A percentile compares a stretch with the other conserved stretches of the same genome.
These are phyloP conservation scores for Prosopis cineraria DNA, from an alignment of 306 rosid genomes.

Conservation along the genomic window DNA sequence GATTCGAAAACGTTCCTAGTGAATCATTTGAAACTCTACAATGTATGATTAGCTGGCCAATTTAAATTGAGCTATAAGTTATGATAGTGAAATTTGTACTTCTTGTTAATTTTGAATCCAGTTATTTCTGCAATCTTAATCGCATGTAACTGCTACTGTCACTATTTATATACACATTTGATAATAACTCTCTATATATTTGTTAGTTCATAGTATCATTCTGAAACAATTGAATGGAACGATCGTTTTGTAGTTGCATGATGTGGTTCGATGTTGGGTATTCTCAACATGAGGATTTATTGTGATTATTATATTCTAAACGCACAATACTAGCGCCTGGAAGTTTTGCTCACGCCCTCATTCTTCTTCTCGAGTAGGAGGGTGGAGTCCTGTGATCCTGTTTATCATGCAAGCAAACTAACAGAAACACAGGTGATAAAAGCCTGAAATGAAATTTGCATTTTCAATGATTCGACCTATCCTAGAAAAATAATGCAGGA, in stretches of 20 bases:
- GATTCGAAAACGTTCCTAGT: background rate
- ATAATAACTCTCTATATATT: too few species aligned
- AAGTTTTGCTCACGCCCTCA: background rate
- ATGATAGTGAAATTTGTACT: conserved; percentile 16
- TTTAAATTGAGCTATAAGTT: background rate
- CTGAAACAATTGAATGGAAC: background rate
- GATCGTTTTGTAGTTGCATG: background rate
- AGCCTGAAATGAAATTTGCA: background rate
- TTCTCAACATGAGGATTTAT: background rate
- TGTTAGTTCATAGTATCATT: background rate
- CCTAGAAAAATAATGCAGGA: background rate
- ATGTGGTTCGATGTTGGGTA: background rate
- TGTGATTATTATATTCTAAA: background rate
- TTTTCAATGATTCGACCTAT: background rate
- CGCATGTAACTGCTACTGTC: background rate
- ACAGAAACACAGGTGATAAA: background rate
- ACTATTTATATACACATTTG: too few species aligned
- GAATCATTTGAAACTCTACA: background rate
- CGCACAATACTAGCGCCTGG: background rate
- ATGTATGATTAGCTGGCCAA: background rate
- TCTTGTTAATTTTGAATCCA: background rate
- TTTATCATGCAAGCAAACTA: background rate
- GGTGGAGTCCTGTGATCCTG: background rate
- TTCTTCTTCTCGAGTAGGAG: background rate
- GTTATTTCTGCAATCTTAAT: background rate